Evolutionary conservation across 306 rosid species (phyloP), one percentile per base, ranked within the genome.

Genomic region (Lathyrus aphaca): DNA sequence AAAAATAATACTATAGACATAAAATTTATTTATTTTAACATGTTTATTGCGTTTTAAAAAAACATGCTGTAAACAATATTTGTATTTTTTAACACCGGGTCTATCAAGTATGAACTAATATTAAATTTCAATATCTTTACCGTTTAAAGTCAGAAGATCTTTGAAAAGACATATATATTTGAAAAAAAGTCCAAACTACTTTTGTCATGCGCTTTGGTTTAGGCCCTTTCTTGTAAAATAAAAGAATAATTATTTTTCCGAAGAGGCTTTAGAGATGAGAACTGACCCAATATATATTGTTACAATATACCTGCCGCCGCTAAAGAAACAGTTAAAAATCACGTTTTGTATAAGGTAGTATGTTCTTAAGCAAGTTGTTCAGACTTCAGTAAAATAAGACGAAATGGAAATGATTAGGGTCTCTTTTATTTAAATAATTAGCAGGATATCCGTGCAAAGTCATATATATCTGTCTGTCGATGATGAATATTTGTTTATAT

Each of bases 251-350:
- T 44, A 6, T 21, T 42, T 30, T 32, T 10, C 15, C 13, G 14
- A 25, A 78, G 62, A 27, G 12, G 43, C 69, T 65, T 72, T 71
- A 71, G 39, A 72, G 49, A 27, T 21, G 23, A 46, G 12, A 2
- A 10, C 57, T 65, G 74, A 78, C 51, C 8, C 56, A 3, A 21
- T 43, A 44, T 58, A 56, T 12, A 10, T 50, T 50, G 9, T 12
- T 42, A 42, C 11, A 19, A 35, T 15, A 8, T 3, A 6, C 43
- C 23, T 17, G 63, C 67, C 5, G 72, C 83, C 76, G 69, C 35
- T 50, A 74, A 25, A 17, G 51, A 39, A 62, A 79, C 69, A 79
- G 83, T 79, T 21, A 39, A 46, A 68, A 45, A 3, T 30, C 70
- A 74, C 69, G 80, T 74, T 61, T 74, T 46, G 18, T 14, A 63